Percentiles rank a stretch among this genome's conserved stretches.
Conservation (phyloP, 768 basidiomycete genomes). For the Mycena belliarum region DNA sequence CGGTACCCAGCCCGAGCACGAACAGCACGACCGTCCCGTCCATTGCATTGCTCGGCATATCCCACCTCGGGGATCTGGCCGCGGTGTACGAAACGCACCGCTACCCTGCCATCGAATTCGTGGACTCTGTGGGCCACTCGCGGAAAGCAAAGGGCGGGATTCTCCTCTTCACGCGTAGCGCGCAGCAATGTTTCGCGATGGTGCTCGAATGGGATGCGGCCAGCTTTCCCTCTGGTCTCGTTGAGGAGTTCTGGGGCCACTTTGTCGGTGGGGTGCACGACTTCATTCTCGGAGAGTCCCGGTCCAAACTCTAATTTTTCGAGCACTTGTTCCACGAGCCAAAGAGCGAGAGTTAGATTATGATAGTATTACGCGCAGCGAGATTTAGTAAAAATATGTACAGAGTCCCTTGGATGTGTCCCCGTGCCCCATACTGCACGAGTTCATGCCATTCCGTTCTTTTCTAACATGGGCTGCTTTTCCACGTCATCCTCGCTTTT, state of each 20-base stretch:
- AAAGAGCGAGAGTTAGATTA: not conserved
- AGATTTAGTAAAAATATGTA: not conserved
- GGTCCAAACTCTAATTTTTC: not conserved
- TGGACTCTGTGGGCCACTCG: slow-evolving; percentile 18
- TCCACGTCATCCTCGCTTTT: not conserved
- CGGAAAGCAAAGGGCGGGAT: slow-evolving; percentile 17
- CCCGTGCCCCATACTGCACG: too few species aligned
- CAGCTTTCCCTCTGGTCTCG: slow-evolving; percentile 10
- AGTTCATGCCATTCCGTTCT: too few species aligned
- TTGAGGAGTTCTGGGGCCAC: slow-evolving; percentile 16
- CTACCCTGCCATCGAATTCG: slow-evolving; percentile 17
- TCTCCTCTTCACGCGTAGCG: slow-evolving; percentile 17
- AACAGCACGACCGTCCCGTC: not conserved
- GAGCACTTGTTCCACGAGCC: too few species aligned
- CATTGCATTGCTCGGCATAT: slow-evolving; percentile 20
- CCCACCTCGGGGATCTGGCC: slow-evolving; percentile 12
- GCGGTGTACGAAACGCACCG: slow-evolving; percentile 1
- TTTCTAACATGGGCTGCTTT: not conserved
- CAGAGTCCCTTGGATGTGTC: not conserved
- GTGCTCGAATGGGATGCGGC: slow-evolving; percentile 15
- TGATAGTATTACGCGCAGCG: too few species aligned
- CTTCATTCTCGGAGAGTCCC: not conserved
- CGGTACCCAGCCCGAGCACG: too few species aligned
- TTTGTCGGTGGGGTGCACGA: slow-evolving; percentile 2
- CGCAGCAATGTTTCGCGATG: slow-evolving; percentile 9